phyloP scores from a whole-genome alignment of 2,329 filamentous ascomycete genomes.

The Talaromyces sp. region DNA sequence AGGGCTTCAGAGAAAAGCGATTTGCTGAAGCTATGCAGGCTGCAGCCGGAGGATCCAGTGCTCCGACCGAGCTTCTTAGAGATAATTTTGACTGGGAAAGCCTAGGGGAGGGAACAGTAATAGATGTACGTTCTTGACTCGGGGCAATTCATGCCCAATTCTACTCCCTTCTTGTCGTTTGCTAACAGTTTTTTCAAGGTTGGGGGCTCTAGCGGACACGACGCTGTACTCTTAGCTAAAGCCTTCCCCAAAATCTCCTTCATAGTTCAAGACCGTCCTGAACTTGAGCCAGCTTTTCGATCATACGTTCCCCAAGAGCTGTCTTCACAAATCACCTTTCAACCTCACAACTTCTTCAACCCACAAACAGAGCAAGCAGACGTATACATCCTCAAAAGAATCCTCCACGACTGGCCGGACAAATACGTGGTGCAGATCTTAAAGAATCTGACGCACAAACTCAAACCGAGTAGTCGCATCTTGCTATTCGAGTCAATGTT shows the following conservation, averaged over 20 bases:
- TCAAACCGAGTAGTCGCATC: background rate
- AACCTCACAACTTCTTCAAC: background rate
- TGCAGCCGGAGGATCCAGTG: background rate
- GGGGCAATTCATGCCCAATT: too few relatives aligned
- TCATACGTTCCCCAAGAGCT: background rate
- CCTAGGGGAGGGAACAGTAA: background rate
- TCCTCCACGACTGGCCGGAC: background rate
- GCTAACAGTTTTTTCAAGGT: background rate
- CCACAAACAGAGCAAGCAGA: background rate
- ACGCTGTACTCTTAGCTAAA: background rate
- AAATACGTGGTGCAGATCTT: background rate
- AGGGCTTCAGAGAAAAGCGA: background rate
- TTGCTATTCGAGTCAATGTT: background rate
- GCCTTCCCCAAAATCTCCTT: background rate
- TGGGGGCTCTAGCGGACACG: background rate
- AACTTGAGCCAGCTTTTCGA: background rate
- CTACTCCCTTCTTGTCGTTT: too few relatives aligned
- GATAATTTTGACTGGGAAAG: background rate
- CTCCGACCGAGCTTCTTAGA: background rate
- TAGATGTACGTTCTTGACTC: background rate
- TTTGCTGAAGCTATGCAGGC: background rate
- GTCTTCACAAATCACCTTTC: background rate
- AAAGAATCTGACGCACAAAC: background rate
- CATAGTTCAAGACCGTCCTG: background rate
- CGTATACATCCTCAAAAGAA: background rate